Conservation (phyloP, 441 rosid genomes). For the Cnidoscolus chayamansa region DNA sequence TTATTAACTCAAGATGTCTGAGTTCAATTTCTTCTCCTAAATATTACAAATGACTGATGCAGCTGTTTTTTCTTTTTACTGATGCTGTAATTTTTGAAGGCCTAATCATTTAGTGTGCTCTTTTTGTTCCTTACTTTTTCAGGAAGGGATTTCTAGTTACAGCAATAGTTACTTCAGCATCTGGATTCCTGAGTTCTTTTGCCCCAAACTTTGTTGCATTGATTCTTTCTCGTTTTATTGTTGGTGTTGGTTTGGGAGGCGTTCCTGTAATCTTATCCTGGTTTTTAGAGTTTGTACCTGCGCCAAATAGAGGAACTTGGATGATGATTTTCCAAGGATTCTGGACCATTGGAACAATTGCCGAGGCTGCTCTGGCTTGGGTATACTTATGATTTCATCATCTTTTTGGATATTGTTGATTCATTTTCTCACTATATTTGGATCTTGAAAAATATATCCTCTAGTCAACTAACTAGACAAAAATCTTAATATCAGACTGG, state of each 20-base stretch:
- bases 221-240: constrained; percentile 62
- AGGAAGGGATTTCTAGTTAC: constrained; percentile 90
- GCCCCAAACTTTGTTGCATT: constrained; percentile 61
- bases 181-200: constrained; percentile 79
- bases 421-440: not conserved
- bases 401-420: not conserved
- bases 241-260: constrained; percentile 94
- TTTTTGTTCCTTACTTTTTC: constrained; percentile 27
- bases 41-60: not conserved
- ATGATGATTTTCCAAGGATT: constrained; percentile 80
- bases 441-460: not conserved
- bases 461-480: not conserved
- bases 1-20: not conserved
- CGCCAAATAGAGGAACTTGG: constrained; percentile 88
- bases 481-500: not conserved
- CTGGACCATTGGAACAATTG: constrained; percentile 82
- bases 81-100: not conserved
- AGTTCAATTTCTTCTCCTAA: not conserved
- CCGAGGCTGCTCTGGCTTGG: constrained; percentile 90
- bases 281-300: constrained; percentile 93
- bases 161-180: constrained; percentile 63
- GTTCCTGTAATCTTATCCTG: constrained; percentile 92
- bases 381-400: constrained; percentile 39
- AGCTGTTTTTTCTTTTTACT: not conserved
- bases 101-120: not conserved